Evolutionary conservation across 139 green algal species (phyloP).

Genomic region (Desmodesmus armatus): DNA sequence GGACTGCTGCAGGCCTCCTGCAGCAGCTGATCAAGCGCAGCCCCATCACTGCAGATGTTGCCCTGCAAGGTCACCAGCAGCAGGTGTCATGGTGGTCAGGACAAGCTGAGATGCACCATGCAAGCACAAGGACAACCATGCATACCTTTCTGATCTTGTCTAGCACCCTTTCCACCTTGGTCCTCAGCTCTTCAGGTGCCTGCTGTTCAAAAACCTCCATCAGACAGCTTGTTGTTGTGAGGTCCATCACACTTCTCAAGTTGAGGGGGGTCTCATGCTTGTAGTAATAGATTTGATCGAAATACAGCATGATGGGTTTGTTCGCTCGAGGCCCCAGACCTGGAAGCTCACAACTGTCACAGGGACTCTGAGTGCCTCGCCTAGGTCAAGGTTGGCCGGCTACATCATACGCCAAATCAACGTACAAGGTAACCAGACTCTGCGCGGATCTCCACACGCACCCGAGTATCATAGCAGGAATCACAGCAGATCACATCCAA

Average conservation of each 20-base stretch:
- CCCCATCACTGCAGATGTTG: background rate
- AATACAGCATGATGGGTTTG: slow-evolving; percentile 1
- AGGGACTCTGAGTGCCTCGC: too few relatives aligned
- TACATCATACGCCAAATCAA: too few relatives aligned
- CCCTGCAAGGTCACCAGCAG: background rate
- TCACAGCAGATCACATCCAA: too few relatives aligned
- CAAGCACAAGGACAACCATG: background rate
- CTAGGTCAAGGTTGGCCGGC: too few relatives aligned
- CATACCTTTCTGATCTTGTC: slow-evolving; percentile 22
- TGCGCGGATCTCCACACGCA: too few relatives aligned
- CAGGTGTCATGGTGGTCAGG: background rate
- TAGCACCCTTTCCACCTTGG: background rate
- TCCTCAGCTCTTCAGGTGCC: background rate
- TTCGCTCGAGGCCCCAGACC: background rate
- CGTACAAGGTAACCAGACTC: too few relatives aligned
- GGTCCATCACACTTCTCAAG: too few relatives aligned
- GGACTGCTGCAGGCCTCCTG: background rate
- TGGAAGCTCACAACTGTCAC: too few relatives aligned
- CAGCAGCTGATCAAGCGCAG: slow-evolving; percentile 9
- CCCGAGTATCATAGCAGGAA: too few relatives aligned
- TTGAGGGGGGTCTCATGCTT: too few relatives aligned
- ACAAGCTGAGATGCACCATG: background rate
- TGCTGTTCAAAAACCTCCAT: background rate
- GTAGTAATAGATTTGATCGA: too few relatives aligned
- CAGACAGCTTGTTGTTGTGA: too few relatives aligned